phyloP scores from a whole-genome alignment of 768 basidiomycete species.

The Leccinum truebloodii region DNA sequence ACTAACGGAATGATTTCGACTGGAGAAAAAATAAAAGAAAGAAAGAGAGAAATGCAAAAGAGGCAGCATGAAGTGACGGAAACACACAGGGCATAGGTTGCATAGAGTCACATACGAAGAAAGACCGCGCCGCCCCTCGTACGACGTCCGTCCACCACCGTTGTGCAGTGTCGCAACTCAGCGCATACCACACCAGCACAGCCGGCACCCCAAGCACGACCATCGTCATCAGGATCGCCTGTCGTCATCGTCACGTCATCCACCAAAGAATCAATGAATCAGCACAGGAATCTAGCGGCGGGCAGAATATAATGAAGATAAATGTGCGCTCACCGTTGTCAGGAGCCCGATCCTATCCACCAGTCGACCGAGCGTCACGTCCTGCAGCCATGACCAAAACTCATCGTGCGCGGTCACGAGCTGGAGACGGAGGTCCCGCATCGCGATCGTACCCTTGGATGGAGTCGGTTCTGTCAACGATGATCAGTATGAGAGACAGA shows the following conservation, averaged over 20 bases:
- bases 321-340: constrained; percentile 10
- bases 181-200: constrained; percentile 22
- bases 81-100: constrained; percentile 5
- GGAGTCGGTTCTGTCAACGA: constrained; percentile 29
- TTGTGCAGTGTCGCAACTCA: neutral
- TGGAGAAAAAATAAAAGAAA: neutral
- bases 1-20: neutral
- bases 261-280: no score
- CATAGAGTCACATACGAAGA: neutral
- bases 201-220: constrained; percentile 20
- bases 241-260: no score
- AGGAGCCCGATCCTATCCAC: constrained; percentile 23
- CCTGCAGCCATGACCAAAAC: constrained; percentile 12
- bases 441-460: constrained; percentile 20
- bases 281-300: no score
- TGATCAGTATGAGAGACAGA: neutral
- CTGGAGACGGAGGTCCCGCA: constrained; percentile 26
- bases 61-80: neutral
- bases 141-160: constrained; percentile 16
- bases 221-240: constrained; percentile 24
- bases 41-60: neutral
- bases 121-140: neutral
- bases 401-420: constrained; percentile 26
- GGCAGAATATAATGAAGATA: no score
- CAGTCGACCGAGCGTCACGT: constrained; percentile 29